Percentiles rank a stretch among this genome's conserved stretches.
These are phyloP conservation scores for Russula virescens DNA, from an alignment of 768 basidiomycete genomes.

Conservation along the genomic window DNA sequence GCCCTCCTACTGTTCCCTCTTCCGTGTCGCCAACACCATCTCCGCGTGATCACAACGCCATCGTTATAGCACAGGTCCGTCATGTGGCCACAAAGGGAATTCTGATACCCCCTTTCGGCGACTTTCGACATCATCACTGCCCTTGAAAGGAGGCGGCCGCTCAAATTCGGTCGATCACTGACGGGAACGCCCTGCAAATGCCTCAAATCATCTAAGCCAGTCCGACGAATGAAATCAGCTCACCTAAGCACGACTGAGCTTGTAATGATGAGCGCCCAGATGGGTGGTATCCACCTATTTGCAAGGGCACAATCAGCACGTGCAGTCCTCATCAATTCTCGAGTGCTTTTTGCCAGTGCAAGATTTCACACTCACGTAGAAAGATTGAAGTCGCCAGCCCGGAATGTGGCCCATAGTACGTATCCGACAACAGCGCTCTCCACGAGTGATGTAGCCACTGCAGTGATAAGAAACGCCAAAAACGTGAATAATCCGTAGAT, in stretches of 20 bases:
- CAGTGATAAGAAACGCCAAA: conserved; percentile 14
- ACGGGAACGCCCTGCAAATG: conserved; percentile 18
- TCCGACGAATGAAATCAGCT: neutral
- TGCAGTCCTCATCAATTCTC: neutral
- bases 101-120: neutral
- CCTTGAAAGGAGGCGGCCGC: neutral
- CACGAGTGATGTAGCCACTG: conserved; percentile 16
- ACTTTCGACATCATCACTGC: neutral
- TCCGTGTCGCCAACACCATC: neutral
- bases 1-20: neutral
- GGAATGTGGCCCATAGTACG: conserved; percentile 18
- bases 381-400: conserved; percentile 18
- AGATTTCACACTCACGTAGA: conserved; percentile 21
- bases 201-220: neutral
- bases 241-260: conserved; percentile 20
- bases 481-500: conserved; percentile 22
- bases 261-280: conserved; percentile 25
- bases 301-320: neutral
- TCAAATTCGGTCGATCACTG: conserved; percentile 24
- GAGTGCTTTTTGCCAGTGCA: neutral
- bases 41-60: neutral
- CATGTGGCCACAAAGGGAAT: neutral
- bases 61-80: too few relatives aligned
- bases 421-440: conserved; percentile 24
- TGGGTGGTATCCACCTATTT: conserved; percentile 19